Conservation (phyloP, 1,139 yeast genomes). For the Suhomyces ambrosiae region DNA sequence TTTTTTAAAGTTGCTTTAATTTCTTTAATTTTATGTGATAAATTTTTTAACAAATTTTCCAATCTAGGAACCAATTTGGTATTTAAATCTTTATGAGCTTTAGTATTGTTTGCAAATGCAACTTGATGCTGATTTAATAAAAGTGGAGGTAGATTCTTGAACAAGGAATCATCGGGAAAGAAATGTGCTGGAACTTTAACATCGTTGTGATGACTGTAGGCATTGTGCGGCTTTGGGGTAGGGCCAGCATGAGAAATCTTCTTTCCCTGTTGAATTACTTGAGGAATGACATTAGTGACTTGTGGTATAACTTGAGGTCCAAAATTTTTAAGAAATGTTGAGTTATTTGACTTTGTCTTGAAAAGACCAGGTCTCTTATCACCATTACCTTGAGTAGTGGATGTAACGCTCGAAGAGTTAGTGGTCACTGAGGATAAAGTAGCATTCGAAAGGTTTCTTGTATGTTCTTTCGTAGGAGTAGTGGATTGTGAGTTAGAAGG, state of each 20-base stretch:
- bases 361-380: constrained; percentile 34
- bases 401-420: constrained; percentile 1
- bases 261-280: constrained; percentile 1
- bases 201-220: constrained; percentile 22
- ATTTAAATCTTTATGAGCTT: constrained; percentile 36
- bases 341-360: constrained; percentile 35
- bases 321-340: constrained; percentile 21
- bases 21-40: constrained; percentile 45
- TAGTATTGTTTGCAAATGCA: constrained; percentile 29
- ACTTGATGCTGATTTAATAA: constrained; percentile 42
- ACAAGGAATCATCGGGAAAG: constrained; percentile 40
- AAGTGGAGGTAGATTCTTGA: constrained; percentile 37
- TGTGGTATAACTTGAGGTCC: constrained; percentile 2
- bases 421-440: constrained; percentile 6
- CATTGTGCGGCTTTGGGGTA: constrained; percentile 2
- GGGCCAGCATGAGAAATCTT: background rate
- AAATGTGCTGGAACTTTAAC: constrained; percentile 48
- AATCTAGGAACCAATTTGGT: constrained; percentile 41
- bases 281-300: constrained; percentile 1
- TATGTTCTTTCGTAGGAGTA: constrained; percentile 18
- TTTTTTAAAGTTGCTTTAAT: constrained; percentile 44
- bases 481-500: constrained; percentile 10
- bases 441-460: constrained; percentile 7
- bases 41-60: constrained; percentile 40
- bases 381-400: constrained; percentile 1